Conservation (phyloP, 2,329 filamentous ascomycete genomes). For the Pyrenochaeta sp. region DNA sequence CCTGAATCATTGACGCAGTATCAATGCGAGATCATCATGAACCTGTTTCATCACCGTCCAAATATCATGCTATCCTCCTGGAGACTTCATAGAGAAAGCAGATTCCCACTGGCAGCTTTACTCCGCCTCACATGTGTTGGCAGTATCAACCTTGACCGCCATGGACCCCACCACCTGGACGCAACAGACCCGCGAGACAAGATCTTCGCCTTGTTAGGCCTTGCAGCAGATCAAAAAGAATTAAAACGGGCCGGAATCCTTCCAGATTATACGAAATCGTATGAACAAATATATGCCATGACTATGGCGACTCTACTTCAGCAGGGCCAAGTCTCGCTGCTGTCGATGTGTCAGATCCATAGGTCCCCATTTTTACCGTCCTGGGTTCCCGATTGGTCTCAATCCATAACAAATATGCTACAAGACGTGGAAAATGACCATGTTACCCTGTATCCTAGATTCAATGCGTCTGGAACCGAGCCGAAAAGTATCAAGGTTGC, state of each 20-base stretch:
- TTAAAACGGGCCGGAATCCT: conserved; percentile 5
- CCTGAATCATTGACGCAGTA: not conserved
- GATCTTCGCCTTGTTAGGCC: conserved; percentile 18
- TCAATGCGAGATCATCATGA: not conserved
- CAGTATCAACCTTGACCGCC: conserved; percentile 1
- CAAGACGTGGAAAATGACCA: conserved; percentile 20
- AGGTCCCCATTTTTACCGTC: conserved; percentile 6
- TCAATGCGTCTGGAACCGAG: conserved; percentile 5
- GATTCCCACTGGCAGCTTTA: conserved; percentile 15
- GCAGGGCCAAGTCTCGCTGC: conserved; percentile 19
- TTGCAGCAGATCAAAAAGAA: conserved; percentile 19
- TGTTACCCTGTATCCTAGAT: conserved; percentile 12
- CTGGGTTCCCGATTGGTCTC: conserved; percentile 23
- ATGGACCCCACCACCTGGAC: conserved; percentile 17
- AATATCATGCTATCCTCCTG: not conserved
- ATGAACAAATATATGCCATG: conserved; percentile 8
- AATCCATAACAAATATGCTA: conserved; percentile 13
- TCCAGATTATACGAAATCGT: conserved; percentile 15
- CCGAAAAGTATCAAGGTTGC: not conserved
- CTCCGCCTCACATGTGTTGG: conserved; percentile 22
- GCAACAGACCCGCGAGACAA: conserved; percentile 21
- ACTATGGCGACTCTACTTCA: conserved; percentile 17
- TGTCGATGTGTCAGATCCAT: conserved; percentile 16
- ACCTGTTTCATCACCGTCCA: not conserved
- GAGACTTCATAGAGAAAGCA: conserved; percentile 8